A percentile compares a stretch with the other conserved stretches of the same genome.
Conservation (phyloP, 768 basidiomycete species). For the Serendipita indica region DNA sequence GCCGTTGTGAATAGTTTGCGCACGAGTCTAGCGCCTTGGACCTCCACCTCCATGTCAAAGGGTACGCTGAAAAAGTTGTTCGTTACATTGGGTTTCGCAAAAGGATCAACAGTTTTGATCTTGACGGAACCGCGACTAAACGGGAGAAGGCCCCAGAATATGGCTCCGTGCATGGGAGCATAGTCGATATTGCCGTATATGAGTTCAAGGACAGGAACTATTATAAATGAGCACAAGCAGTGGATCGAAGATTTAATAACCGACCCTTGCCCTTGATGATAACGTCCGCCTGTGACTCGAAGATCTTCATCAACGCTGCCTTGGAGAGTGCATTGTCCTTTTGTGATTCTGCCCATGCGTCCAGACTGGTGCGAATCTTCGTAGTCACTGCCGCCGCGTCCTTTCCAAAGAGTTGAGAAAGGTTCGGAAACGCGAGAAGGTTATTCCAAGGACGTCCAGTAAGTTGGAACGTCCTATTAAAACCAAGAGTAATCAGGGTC, state of each 20-base stretch:
- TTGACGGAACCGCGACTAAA: slow-evolving; percentile 39
- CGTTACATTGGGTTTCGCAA: slow-evolving; percentile 31
- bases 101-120: slow-evolving; percentile 37
- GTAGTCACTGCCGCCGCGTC: slow-evolving; percentile 16
- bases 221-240: slow-evolving; percentile 3
- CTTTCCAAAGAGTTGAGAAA: slow-evolving; percentile 30
- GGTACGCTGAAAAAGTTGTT: slow-evolving; percentile 38
- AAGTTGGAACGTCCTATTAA: slow-evolving; percentile 24
- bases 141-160: slow-evolving; percentile 40
- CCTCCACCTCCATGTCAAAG: slow-evolving; percentile 36
- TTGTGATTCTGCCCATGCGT: slow-evolving; percentile 31
- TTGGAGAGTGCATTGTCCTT: slow-evolving; percentile 27
- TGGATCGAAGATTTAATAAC: slow-evolving; percentile 8
- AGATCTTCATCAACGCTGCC: slow-evolving; percentile 29
- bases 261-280: slow-evolving; percentile 34
- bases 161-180: slow-evolving; percentile 31
- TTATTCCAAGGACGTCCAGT: slow-evolving; percentile 33
- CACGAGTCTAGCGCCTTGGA: slow-evolving; percentile 32
- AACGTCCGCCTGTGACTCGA: slow-evolving; percentile 31
- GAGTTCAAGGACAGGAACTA: slow-evolving; percentile 34
- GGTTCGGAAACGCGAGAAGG: slow-evolving; percentile 36
- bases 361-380: slow-evolving; percentile 27
- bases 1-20: slow-evolving; percentile 28
- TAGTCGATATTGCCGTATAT: slow-evolving; percentile 29
- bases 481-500: slow-evolving; percentile 30